Percentiles rank a stretch among this genome's conserved stretches.
Conservation (phyloP, 805 yeast genomes). For the Suhomyces pyralidae region DNA sequence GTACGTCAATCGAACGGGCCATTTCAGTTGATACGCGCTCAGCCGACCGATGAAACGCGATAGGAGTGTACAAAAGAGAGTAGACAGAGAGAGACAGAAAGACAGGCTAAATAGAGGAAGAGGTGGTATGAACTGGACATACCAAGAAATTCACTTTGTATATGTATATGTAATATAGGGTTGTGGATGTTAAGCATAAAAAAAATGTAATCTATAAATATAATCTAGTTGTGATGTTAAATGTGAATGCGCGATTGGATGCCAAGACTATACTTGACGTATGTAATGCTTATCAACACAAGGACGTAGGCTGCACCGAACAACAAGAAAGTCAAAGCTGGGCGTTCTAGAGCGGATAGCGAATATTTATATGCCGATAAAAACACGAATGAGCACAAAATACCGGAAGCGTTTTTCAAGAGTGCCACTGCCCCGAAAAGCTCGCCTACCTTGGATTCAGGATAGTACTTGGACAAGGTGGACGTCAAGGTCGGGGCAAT, state of each 20-base stretch:
- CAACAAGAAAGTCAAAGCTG: conserved; percentile 27
- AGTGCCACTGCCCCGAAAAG: conserved; percentile 68
- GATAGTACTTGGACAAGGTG: conserved; percentile 57
- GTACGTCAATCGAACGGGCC: neutral
- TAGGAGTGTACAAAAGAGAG: neutral
- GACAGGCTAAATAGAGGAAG: neutral
- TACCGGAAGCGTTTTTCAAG: conserved; percentile 47
- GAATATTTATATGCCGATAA: conserved; percentile 45
- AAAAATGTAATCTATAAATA: no score
- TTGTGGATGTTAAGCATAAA: no score
- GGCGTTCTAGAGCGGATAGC: conserved; percentile 23
- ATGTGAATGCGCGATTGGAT: neutral
- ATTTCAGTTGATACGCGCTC: neutral
- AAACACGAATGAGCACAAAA: conserved; percentile 49
- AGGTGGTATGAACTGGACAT: neutral
- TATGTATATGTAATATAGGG: neutral
- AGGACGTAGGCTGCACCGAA: conserved; percentile 7
- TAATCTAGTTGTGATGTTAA: neutral
- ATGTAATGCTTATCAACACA: conserved; percentile 11
- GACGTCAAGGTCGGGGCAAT: conserved; percentile 59
- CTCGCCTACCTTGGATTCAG: conserved; percentile 62
- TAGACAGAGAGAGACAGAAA: neutral
- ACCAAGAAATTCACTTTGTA: neutral
- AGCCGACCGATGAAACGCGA: neutral
- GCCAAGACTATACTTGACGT: conserved; percentile 5